Percentiles rank a stretch among this genome's conserved stretches.
Evolutionary conservation across 129 eudicot genomes (phyloP).

Genomic region (Arctium minus): DNA sequence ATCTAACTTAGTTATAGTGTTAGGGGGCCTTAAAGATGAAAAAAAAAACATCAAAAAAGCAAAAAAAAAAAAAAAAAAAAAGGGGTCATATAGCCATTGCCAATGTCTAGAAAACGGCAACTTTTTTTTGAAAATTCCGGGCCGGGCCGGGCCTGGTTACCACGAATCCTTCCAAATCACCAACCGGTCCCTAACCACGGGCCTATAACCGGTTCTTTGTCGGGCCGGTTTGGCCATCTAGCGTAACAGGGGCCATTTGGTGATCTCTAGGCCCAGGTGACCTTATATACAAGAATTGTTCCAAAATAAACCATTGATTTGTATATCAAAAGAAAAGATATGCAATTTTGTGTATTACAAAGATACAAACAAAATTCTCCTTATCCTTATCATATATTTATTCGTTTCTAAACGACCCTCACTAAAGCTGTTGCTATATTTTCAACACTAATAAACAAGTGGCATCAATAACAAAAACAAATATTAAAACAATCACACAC

Average conservation of each 20-base stretch:
- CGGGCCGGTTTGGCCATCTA: too few species aligned
- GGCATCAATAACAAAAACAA: slow-evolving; percentile 14
- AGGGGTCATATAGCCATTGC: too few species aligned
- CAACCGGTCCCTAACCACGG: too few species aligned
- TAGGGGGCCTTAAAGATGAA: too few species aligned
- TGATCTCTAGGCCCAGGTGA: background rate
- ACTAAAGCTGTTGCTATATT: background rate
- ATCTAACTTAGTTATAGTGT: too few species aligned
- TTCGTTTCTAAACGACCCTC: background rate
- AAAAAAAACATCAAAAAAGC: too few species aligned
- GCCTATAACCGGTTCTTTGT: too few species aligned
- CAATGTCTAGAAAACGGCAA: too few species aligned
- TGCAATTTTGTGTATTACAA: background rate
- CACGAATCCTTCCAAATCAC: too few species aligned
- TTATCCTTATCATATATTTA: background rate
- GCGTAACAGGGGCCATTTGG: background rate
- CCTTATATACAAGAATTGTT: background rate
- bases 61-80: too few species aligned
- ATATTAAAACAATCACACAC: background rate
- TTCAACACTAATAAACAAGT: slow-evolving; percentile 2
- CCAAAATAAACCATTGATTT: background rate
- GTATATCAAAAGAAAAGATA: background rate
- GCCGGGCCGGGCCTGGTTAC: too few species aligned
- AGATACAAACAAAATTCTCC: background rate
- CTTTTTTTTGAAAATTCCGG: too few species aligned